phyloP scores from a whole-genome alignment of 805 yeast genomes.

The Naumovozyma baii region DNA sequence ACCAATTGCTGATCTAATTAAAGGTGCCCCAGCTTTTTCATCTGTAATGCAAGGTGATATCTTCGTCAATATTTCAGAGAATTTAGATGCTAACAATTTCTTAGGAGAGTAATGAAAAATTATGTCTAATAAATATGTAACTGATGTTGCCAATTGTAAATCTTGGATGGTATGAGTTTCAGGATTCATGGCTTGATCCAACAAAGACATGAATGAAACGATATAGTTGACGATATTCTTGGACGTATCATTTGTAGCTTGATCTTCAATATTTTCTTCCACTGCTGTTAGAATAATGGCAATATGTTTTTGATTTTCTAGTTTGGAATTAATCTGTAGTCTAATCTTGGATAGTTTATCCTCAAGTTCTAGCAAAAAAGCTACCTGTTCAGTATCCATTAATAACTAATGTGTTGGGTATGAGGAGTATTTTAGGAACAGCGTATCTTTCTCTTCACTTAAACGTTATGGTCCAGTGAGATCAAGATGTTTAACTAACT shows the following conservation, averaged over 20 bases:
- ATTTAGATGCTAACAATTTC: constrained; percentile 59
- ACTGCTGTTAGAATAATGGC: constrained; percentile 81
- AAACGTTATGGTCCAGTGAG: too few species aligned
- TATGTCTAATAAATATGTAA: constrained; percentile 74
- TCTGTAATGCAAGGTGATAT: constrained; percentile 73
- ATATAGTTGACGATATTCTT: constrained; percentile 72
- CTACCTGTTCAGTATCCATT: constrained; percentile 27
- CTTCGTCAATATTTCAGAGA: constrained; percentile 66
- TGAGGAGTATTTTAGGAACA: too few species aligned
- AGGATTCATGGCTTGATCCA: constrained; percentile 57
- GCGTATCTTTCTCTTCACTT: too few species aligned
- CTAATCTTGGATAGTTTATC: constrained; percentile 59
- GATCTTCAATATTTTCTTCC: constrained; percentile 75
- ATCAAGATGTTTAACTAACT: too few species aligned
- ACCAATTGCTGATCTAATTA: constrained; percentile 76
- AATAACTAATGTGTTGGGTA: too few species aligned
- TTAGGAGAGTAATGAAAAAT: constrained; percentile 67
- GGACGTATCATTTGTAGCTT: constrained; percentile 35
- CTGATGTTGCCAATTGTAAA: constrained; percentile 54
- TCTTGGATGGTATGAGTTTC: constrained; percentile 47
- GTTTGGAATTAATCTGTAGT: constrained; percentile 62
- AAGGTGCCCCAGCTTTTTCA: constrained; percentile 64
- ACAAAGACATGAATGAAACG: constrained; percentile 68
- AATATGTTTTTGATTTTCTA: constrained; percentile 77
- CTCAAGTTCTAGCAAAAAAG: constrained; percentile 42